Base-by-base conservation (phyloP, 768 basidiomycete species). In the Boletus sp. region DNA sequence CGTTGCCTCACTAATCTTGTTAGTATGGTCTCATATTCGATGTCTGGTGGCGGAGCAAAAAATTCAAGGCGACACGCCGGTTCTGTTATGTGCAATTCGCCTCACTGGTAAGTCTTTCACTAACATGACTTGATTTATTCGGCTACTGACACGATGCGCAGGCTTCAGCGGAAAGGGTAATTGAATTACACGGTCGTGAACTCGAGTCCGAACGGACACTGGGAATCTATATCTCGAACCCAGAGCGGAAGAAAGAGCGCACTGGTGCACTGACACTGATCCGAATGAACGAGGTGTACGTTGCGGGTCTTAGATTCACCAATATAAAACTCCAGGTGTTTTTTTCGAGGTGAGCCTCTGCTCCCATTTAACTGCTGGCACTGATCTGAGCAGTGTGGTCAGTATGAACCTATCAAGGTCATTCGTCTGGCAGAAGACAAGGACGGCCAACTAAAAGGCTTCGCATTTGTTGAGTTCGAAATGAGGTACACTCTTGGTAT, bases 21-120 rank as follows among this genome's bases (percentile, higher is more conserved):
- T 54, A 97, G 94, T 94, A 90, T 72, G 97, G 97, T 10, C 82
- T 80, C 6, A 82, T n/a, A 52, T 91, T 98, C 58, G n/a, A 98
- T 61, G 90, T 94, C 17, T 89, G 97, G 33, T 98, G 96, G 96
- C 97, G 97, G 6, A 95, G 93, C 74, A 95, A 95, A 68, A 97
- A 97, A 68, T 94, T 93, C 79, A 96, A 94, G 73, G 85, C 77
- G 55, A 89, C 90, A 2, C 78, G 97, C 35, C 81, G 97, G 42
- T 98, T 99, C 71, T 94, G 92, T 66, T 99, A n/a, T 70, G 78
- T 99, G 1, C 97, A 98, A 59, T 98, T 84, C 68, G 87, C 87
- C 2, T 85, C 85, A 18, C 91, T 92, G 0, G 95, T 93, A 55
- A 50, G 89, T 77, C 42, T 30, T 7, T 30, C 12, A 45, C 35